Conservation (phyloP, 768 basidiomycete genomes). For the Clitopilus passeckerianus region DNA sequence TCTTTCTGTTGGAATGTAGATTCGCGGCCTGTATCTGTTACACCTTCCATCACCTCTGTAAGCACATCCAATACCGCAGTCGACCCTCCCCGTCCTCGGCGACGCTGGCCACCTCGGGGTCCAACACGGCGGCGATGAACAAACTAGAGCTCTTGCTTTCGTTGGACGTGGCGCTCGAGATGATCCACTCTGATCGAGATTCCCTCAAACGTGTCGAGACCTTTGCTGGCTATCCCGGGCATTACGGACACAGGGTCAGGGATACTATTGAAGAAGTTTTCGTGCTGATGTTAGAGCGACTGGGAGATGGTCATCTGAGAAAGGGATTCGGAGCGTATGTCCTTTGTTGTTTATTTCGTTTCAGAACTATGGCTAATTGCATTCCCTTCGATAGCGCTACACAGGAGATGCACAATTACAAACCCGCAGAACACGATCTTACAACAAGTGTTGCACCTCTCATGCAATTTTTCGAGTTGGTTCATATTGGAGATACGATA, state of each 20-base stretch:
- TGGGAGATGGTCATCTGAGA: slow-evolving; percentile 74
- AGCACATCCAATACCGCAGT: slow-evolving; percentile 2
- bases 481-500: slow-evolving; percentile 95
- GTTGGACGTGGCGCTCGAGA: slow-evolving; percentile 83
- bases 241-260: slow-evolving; percentile 80
- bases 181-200: slow-evolving; percentile 92
- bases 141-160: slow-evolving; percentile 87
- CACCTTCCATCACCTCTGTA: background rate
- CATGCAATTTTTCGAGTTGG: slow-evolving; percentile 95
- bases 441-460: slow-evolving; percentile 86
- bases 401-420: slow-evolving; percentile 85
- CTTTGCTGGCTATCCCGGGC: slow-evolving; percentile 82
- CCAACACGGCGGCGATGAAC: slow-evolving; percentile 5
- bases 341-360: slow-evolving; percentile 11
- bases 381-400: slow-evolving; percentile 57
- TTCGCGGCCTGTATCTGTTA: background rate
- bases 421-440: slow-evolving; percentile 80
- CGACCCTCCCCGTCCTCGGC: background rate
- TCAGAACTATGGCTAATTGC: background rate
- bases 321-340: slow-evolving; percentile 75
- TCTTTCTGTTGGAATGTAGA: background rate
- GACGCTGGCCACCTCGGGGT: slow-evolving; percentile 4
- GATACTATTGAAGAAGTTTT: slow-evolving; percentile 96
- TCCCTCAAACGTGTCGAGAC: slow-evolving; percentile 89
- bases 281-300: slow-evolving; percentile 71